Base-by-base conservation (phyloP, 139 green algal species). In the Auxenochlorella pyrenoidosa region DNA sequence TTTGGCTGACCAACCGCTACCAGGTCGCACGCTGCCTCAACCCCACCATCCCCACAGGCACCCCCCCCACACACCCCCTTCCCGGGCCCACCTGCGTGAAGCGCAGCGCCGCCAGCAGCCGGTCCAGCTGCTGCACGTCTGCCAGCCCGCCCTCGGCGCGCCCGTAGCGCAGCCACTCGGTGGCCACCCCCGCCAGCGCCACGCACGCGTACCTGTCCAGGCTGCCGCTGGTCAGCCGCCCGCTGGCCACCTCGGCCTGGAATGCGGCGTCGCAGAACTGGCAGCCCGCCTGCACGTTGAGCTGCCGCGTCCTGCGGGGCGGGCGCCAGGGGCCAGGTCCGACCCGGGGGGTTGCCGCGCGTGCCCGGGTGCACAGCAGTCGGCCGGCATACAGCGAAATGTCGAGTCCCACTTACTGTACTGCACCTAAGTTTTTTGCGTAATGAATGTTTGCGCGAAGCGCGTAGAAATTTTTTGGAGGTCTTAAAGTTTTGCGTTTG, bases 221-320 rank as follows among this genome's bases (percentile, higher is more conserved):
- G 43, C 80, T 95, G 65, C 51, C 86, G 73, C 88, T 90, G 47
- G 76, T 92, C 41, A 98, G 86, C 68, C 90, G 91, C 6, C 96
- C 96, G 2, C 59, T 79, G 36, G 88, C 87, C 75, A 98, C 92
- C 90, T 99, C 96, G 2, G 86, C 70, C 79, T 96, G 93, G 89
- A 99, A 99, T 5, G 92, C 95, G 2, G 85, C 81, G 92, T 99
- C 98, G 85, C 98, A 98, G 84, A 99, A 99, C 15, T 89, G 90
- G 21, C 92, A 97, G 41, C 98, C 98, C 16, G 98, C 98, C 86
- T 99, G 98, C 8, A 99, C 89, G 86, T 98, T 99, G 38, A 99
- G 92, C 13, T 91, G 91, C 4, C 94, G 89, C 82, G 96, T 97
- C 88, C 92, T 96, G 89, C 32, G 36, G 38, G 32, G 54, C 54